Evolutionary conservation across 164 flowering plant species (phyloP), one percentile per base, ranked within the genome.

Genomic region (Brasenia schreberi): DNA sequence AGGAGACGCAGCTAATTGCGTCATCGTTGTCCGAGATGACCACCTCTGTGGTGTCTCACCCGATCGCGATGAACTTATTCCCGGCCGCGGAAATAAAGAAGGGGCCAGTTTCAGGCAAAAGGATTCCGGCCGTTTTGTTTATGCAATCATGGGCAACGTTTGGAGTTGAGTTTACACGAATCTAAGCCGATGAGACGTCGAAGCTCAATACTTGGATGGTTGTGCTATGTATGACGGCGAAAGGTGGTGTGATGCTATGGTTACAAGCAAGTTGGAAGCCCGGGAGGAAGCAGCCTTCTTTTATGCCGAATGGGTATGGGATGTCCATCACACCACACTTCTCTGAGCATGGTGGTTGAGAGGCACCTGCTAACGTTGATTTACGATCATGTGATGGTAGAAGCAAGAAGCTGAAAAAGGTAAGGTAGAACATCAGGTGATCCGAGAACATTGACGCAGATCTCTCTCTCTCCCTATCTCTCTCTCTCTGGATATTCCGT

Each of bases 11-110:
- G 43, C 77, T 73, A 18, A 74, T 74, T 6, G 77, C 65, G 45
- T 68, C 65, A 3, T 69, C 49, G 45, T 70, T 59, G 7, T 68
- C 74, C 17, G 64, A 63, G 3, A 71, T 64, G 17, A 74, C 63
- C 56, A 74, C 71, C 7, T 69, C 77, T 11, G 71, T 71, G 10
- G 74, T 71, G 43, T 74, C 77, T n/a, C 74, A 74, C 53, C 77
- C 77, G 19, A 74, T 71, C 43, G 77, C 74, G 16, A 23, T 67
- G 49, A 74, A 74, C 33, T 42, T 61, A 39, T 74, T 74, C 16
- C 64, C 59, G 7, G 63, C 53, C 49, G 68, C 67, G 6, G 77
- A 74, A 18, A 74, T 59, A 12, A 71, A 56, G 59, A 71, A 71
- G 10, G 77, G 74, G 7, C 77, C 69, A 11, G 58, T 19, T 58